phyloP scores from a whole-genome alignment of 192 early-diverging fungal genomes.

The Gigaspora rosea region DNA sequence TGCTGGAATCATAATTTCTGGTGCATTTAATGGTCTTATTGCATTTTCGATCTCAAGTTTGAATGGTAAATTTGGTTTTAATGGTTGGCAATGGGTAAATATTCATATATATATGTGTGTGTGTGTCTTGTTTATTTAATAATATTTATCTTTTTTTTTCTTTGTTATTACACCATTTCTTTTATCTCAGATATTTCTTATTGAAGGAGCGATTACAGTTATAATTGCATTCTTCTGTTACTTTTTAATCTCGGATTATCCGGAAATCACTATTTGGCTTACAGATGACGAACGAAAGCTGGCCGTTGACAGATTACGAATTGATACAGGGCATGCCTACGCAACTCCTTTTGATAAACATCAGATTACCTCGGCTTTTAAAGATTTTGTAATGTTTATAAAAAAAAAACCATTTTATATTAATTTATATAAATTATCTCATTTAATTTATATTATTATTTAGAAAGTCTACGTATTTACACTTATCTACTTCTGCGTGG shows the following conservation, averaged over 20 bases:
- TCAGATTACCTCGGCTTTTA: constrained; percentile 49
- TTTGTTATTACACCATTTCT: not conserved
- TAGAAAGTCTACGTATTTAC: constrained; percentile 51
- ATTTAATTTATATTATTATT: not conserved
- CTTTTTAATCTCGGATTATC: constrained; percentile 53
- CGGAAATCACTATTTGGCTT: constrained; percentile 49
- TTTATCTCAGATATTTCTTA: constrained; percentile 52
- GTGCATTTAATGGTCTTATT: constrained; percentile 66
- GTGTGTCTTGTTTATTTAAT: no score
- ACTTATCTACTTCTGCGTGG: constrained; percentile 62
- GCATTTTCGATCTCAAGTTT: constrained; percentile 65
- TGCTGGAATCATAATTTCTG: constrained; percentile 52
- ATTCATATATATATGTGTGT: no score
- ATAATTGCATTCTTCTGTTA: constrained; percentile 41
- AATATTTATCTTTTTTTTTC: constrained; percentile 19
- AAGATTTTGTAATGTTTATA: constrained; percentile 39
- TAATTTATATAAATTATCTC: not conserved
- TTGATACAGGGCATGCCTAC: constrained; percentile 53
- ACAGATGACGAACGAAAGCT: constrained; percentile 46
- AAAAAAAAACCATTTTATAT: not conserved
- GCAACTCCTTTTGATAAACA: constrained; percentile 53
- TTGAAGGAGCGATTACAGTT: constrained; percentile 57
- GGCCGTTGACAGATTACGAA: constrained; percentile 41
- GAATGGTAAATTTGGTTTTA: constrained; percentile 33
- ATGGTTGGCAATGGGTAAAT: constrained; percentile 55